Evolutionary conservation across 106 monocot genomes (phyloP), one percentile per base, ranked within the genome.

Genomic region (Dendrobium huoshanense): DNA sequence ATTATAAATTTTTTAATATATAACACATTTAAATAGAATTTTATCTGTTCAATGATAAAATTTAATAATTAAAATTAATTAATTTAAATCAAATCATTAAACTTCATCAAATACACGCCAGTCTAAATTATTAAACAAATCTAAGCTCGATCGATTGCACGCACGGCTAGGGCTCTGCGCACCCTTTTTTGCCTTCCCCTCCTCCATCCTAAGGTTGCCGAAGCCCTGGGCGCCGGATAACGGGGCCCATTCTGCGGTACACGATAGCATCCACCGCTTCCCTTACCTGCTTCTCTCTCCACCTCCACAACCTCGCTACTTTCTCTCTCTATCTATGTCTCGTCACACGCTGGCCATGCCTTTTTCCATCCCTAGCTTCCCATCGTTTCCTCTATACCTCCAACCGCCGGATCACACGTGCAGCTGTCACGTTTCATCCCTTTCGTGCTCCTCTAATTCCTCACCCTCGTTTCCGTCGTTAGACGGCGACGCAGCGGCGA

Each of bases 341-440:
- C 79, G 56, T 65, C 76, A 19, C 67, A 67, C 77, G 82, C 77
- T 82, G 67, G 67, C 64, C 47, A 82, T 82, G 82, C 79, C 77
- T 80, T 75, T 51, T 70, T 37, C 19, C 47, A 37, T 56, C 73
- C 3, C 55, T 25, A 75, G 25, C 72, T 9, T n/a, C 55, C 68
- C 0, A 4, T 78, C n/a, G 72, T 67, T 19, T 13, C 75, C 47
- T 15, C 13, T 76, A 8, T 51, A 76, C 13, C 48, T 49, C 76
- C 76, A 24, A 49, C 16, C 49, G 76, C 49, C 76, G 25, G 76
- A n/a, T 76, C 77, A 41, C 68, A 70, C 77, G 67, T 40, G 76
- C 76, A 42, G 0, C 80, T 37, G 27, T 51, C 84, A 67, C 70
- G 76, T 77, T 76, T 61, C 29, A 5, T 22, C 20, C 37, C 47